These are phyloP conservation scores for Elaphomyces granulatus DNA, from an alignment of 495 filamentous ascomycete species.

Conservation along the genomic window DNA sequence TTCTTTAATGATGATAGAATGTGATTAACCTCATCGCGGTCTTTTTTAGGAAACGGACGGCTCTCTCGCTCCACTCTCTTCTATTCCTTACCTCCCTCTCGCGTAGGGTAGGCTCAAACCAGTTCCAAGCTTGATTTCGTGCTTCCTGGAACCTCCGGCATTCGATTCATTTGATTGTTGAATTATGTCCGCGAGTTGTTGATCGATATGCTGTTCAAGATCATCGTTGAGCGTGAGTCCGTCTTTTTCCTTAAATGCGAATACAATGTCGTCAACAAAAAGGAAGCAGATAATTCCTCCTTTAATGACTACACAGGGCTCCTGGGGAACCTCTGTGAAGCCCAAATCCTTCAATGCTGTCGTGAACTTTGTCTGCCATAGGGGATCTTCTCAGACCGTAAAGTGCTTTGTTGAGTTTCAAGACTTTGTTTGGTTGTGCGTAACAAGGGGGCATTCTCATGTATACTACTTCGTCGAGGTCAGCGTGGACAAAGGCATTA, in stretches of 20 bases:
- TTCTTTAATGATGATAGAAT: conserved; percentile 4
- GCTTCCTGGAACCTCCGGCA: no score
- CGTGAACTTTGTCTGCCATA: conserved; percentile 14
- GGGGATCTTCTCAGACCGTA: conserved; percentile 15
- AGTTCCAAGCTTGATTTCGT: conserved; percentile 3
- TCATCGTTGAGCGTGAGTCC: no score
- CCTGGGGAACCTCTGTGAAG: conserved; percentile 7
- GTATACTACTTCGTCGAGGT: conserved; percentile 10
- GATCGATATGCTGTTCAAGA: no score
- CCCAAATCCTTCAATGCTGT: conserved; percentile 8
- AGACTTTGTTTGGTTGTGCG: not conserved
- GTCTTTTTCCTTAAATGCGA: not conserved
- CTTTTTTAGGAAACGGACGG: no score
- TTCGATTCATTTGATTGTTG: no score
- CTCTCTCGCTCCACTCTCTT: no score
- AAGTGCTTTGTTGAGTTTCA: conserved; percentile 7
- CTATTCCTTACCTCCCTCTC: no score
- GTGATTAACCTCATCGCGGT: not conserved
- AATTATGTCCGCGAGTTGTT: no score
- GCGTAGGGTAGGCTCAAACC: no score
- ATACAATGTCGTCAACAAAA: conserved; percentile 14
- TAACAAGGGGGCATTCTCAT: conserved; percentile 7
- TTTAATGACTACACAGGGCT: conserved; percentile 10
- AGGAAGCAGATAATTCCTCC: conserved; percentile 12
- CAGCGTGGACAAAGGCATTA: conserved; percentile 17